Conservation (phyloP, 75 land plant species). For the Picea glauca region DNA sequence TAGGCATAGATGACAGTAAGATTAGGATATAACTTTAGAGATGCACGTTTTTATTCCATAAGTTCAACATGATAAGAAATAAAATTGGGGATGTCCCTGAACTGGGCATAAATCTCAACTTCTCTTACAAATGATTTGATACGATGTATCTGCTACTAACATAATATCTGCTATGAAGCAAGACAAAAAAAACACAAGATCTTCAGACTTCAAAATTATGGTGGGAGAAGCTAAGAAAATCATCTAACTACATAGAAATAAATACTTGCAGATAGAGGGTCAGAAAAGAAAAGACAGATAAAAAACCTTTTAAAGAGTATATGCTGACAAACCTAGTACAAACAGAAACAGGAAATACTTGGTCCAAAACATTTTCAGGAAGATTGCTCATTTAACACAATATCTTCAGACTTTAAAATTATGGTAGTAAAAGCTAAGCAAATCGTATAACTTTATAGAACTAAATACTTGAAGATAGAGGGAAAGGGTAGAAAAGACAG, state of each 20-base stretch:
- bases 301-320: too few species aligned
- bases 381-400: background rate
- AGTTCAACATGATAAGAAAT: background rate
- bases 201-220: background rate
- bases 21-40: background rate
- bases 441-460: background rate
- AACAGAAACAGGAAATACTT: too few species aligned
- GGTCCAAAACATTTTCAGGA: too few species aligned
- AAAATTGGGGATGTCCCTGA: background rate
- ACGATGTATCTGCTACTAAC: background rate
- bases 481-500: background rate
- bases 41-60: background rate
- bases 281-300: background rate
- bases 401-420: background rate
- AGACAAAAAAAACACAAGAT: background rate
- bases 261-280: background rate
- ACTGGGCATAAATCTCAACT: background rate
- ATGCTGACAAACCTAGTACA: too few species aligned
- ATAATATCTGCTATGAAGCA: background rate
- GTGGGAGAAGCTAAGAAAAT: background rate
- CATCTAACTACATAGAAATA: background rate
- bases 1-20: background rate
- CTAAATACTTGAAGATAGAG: background rate
- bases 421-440: background rate
- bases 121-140: background rate